These are phyloP conservation scores for Phytophthora litchii DNA, from an alignment of 352 stramenopile species.

Conservation along the genomic window DNA sequence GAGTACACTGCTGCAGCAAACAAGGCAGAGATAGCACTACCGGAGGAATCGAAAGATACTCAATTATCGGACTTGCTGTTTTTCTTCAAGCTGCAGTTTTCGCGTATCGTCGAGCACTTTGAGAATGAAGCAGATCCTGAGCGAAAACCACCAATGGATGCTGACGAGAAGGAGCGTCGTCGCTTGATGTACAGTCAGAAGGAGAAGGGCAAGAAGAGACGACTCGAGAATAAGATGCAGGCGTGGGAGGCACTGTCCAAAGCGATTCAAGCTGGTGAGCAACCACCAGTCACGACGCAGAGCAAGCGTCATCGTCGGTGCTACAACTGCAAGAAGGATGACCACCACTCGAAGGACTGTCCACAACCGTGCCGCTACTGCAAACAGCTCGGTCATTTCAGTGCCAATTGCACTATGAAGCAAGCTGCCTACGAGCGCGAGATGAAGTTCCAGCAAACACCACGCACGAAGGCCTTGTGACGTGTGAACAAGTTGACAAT, in stretches of 20 bases:
- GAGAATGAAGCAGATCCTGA: slow-evolving; percentile 55
- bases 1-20: slow-evolving; percentile 65
- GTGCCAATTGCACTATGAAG: slow-evolving; percentile 75
- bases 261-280: slow-evolving; percentile 54
- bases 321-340: slow-evolving; percentile 87
- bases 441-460: slow-evolving; percentile 55
- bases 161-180: slow-evolving; percentile 80
- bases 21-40: slow-evolving; percentile 37
- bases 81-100: slow-evolving; percentile 85
- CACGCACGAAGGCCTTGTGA: slow-evolving; percentile 73
- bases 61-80: slow-evolving; percentile 75
- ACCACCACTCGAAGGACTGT: slow-evolving; percentile 81
- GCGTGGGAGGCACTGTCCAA: slow-evolving; percentile 55
- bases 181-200: slow-evolving; percentile 79
- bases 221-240: slow-evolving; percentile 70
- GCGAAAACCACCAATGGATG: slow-evolving; percentile 79
- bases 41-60: slow-evolving; percentile 37
- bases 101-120: slow-evolving; percentile 67
- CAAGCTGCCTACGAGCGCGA: slow-evolving; percentile 52
- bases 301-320: slow-evolving; percentile 67
- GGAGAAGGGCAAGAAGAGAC: slow-evolving; percentile 72
- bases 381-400: slow-evolving; percentile 76
- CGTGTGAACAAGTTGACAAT: not conserved
- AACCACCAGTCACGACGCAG: slow-evolving; percentile 28
- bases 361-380: slow-evolving; percentile 82